Base-by-base conservation (phyloP, 352 stramenopile species). In the Pythium scleroteichum region DNA sequence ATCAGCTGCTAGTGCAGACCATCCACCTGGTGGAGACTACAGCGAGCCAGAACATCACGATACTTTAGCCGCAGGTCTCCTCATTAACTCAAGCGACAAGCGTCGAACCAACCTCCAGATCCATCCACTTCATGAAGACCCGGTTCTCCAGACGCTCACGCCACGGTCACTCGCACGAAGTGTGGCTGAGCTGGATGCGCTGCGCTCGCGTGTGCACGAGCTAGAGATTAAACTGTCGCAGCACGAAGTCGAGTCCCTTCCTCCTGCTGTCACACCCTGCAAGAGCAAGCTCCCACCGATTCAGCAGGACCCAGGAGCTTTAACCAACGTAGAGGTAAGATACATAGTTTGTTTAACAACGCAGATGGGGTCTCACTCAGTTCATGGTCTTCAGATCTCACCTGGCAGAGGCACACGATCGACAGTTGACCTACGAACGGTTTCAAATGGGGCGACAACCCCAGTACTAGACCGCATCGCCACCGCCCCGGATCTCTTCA, bases 161-260 rank as follows among this genome's bases (percentile, higher is more conserved):
- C 78, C 77, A 4, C 71, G 78, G 3, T 76, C 75, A 4, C 59
- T 87, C n/a, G 78, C 81, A 1, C 76, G 80, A 38, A 88, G 59
- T 27, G 74, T 86, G 56, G 71, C 76, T 0, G 78, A 87, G 35
- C 70, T 88, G 0, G 71, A 85, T 19, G 67, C 73, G 6, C 29
- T 88, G 29, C 72, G 72, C 26, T 80, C 53, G 8, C 69, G 78
- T 22, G 76, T 88, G 1, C 53, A 73, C 3, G 75, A 85, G 14
- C 67, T 88, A 5, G 75, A 90, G 50, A 69, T 77, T 19, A 73
- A 82, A 40, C 67, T 90, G 39, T 72, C 76, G 39, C 66, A 76
- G 22, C 77, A 86, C 44, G 67, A 83, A 20, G 72, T 82, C 20
- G 72, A 81, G 62, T 62, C 49, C 23, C 33, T 75, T 22, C 48